phyloP scores from a whole-genome alignment of 225 moss, liverwort and hornwort species.

The Straminergon stramineum region DNA sequence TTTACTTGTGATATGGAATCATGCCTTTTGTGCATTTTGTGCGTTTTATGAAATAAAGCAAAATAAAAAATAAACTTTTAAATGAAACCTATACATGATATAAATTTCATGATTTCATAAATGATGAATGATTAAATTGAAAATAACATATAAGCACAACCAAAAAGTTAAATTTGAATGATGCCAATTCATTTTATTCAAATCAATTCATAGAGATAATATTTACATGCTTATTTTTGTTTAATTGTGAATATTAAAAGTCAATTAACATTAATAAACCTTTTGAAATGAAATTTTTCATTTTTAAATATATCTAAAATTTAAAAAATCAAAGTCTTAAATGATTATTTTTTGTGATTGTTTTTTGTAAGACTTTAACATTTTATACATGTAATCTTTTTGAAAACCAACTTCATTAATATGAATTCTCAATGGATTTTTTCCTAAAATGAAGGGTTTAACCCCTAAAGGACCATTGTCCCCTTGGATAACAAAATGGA shows the following conservation, averaged over 20 bases:
- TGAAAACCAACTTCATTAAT: background rate
- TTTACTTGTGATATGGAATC: background rate
- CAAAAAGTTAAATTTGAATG: background rate
- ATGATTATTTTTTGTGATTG: background rate
- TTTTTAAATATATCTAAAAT: background rate
- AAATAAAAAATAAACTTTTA: background rate
- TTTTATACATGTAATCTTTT: accelerated
- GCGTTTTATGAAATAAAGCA: background rate
- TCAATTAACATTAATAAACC: background rate
- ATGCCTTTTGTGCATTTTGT: background rate
- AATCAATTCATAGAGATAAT: background rate
- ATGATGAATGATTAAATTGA: background rate
- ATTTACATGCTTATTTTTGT: background rate
- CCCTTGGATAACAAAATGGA: too few species aligned
- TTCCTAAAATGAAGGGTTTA: background rate
- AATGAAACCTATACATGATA: background rate
- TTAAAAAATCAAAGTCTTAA: background rate
- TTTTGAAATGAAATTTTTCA: background rate
- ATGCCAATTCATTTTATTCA: background rate
- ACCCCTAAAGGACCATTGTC: too few species aligned
- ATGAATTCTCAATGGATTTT: background rate
- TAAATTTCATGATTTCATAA: background rate
- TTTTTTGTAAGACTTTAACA: too few species aligned
- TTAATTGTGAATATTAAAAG: background rate
- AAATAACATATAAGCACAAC: background rate